phyloP scores from a whole-genome alignment of 768 basidiomycete genomes.

The Sporobolomyces pararoseus region DNA sequence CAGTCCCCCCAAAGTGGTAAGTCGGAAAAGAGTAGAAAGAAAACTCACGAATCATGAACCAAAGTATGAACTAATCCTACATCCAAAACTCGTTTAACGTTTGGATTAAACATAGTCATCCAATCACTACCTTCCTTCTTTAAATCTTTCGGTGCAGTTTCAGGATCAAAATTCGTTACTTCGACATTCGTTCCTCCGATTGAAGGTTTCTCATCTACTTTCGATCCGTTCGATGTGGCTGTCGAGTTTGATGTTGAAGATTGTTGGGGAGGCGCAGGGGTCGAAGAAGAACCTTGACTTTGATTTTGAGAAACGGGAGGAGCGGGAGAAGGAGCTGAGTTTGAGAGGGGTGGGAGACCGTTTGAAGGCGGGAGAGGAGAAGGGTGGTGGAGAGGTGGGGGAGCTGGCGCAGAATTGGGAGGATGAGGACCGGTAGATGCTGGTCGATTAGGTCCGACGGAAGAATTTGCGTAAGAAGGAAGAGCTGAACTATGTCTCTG shows the following conservation, averaged over 20 bases:
- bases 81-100: slow-evolving; percentile 71
- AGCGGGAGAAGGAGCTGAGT: slow-evolving; percentile 19
- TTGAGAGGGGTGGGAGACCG: slow-evolving; percentile 5
- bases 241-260: background rate
- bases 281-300: slow-evolving; percentile 39
- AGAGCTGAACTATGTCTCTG: slow-evolving; percentile 8
- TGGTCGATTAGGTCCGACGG: slow-evolving; percentile 12
- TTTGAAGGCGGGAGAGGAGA: slow-evolving; percentile 21
- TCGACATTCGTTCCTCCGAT: slow-evolving; percentile 3
- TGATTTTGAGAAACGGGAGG: slow-evolving; percentile 24
- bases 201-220: slow-evolving; percentile 16
- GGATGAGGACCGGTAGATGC: slow-evolving; percentile 25
- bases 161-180: slow-evolving; percentile 49
- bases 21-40: background rate
- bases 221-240: slow-evolving; percentile 13
- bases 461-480: slow-evolving; percentile 7
- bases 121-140: slow-evolving; percentile 76
- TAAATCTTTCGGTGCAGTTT: slow-evolving; percentile 50
- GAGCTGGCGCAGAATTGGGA: background rate
- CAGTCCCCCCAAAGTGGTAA: no score
- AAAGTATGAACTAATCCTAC: slow-evolving; percentile 77
- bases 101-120: slow-evolving; percentile 82
- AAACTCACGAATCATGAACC: slow-evolving; percentile 75
- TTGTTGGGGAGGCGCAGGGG: slow-evolving; percentile 22
- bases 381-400: slow-evolving; percentile 20